Evolutionary conservation across 169 alveolate species (phyloP).

Genomic region (Plasmodium adleri): DNA sequence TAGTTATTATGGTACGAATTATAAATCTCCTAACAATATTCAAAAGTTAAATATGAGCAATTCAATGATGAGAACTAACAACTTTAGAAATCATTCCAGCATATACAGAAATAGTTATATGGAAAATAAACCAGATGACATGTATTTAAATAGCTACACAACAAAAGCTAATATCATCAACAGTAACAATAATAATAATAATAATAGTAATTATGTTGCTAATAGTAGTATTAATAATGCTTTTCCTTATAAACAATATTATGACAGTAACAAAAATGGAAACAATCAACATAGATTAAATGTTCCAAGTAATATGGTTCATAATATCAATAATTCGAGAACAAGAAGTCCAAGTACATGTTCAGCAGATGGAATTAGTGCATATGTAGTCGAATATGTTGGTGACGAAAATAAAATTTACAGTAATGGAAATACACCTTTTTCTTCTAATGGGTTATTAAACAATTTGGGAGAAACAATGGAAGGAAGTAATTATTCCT

Average conservation of each 20-base stretch:
- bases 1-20: no score
- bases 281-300: neutral
- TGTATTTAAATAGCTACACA: no score
- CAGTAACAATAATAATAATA: neutral
- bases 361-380: slow-evolving; percentile 72
- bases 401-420: slow-evolving; percentile 37
- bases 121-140: no score
- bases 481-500: slow-evolving; percentile 60
- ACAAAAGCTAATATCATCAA: neutral
- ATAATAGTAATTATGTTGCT: neutral
- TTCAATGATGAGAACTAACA: no score
- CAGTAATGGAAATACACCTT: slow-evolving; percentile 1
- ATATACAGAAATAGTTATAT: no score
- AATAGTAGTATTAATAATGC: no score
- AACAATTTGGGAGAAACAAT: slow-evolving; percentile 20
- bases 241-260: no score
- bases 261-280: no score
- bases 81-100: no score
- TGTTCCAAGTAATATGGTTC: neutral
- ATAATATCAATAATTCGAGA: slow-evolving; percentile 2
- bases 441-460: slow-evolving; percentile 35
- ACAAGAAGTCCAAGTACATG: slow-evolving; percentile 66
- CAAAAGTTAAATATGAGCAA: no score
- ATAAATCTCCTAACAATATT: no score
- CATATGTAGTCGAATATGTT: slow-evolving; percentile 65